Evolutionary conservation across 257 asterid species (phyloP).

Genomic region (Solanum pinnatisectum): DNA sequence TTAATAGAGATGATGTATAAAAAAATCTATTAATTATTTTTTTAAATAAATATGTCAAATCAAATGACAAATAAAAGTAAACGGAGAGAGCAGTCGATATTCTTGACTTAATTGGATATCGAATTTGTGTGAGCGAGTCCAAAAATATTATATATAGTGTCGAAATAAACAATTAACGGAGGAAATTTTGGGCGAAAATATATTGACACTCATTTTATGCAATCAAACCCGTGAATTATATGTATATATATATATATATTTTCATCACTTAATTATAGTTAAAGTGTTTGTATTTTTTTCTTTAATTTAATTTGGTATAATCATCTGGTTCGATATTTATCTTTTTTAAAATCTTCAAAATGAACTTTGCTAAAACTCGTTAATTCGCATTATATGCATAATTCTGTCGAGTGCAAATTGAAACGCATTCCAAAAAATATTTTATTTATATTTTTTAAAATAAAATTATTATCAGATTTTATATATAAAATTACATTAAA

Average conservation of each 20-base stretch:
- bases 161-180: neutral
- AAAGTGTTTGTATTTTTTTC: neutral
- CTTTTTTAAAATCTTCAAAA: neutral
- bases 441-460: neutral
- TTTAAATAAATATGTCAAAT: no score
- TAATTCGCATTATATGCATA: no score
- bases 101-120: neutral
- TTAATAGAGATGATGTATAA: neutral
- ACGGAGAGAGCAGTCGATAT: neutral
- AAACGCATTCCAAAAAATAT: neutral
- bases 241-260: neutral
- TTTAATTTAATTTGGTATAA: neutral
- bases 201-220: neutral
- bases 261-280: neutral
- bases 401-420: neutral
- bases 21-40: no score
- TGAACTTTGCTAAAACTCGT: neutral
- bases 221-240: neutral
- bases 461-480: neutral
- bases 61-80: no score
- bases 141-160: neutral
- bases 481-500: neutral
- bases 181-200: neutral
- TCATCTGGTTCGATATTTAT: neutral
- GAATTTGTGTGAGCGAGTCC: neutral